Percentiles rank a stretch among this genome's conserved stretches.
Conservation (phyloP, 768 basidiomycete species). For the Podaxis sp. region DNA sequence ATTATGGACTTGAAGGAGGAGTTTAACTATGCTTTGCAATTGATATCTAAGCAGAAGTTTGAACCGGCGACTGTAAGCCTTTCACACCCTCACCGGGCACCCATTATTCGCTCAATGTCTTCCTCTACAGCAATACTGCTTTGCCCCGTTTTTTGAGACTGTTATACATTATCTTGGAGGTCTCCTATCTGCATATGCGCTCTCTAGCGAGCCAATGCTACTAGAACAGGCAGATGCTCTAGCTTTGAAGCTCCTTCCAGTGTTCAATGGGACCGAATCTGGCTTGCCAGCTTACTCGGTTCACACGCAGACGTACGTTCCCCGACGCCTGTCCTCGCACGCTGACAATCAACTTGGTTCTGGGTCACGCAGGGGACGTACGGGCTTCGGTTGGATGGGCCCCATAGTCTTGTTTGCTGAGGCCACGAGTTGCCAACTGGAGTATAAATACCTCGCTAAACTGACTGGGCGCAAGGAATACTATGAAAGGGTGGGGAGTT, state of each 20-base stretch:
- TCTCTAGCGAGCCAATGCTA: slow-evolving; percentile 60
- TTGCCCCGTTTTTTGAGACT: slow-evolving; percentile 70
- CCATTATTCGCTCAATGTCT: background rate
- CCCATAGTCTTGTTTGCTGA: slow-evolving; percentile 35
- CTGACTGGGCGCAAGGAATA: slow-evolving; percentile 60
- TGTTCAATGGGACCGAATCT: slow-evolving; percentile 54
- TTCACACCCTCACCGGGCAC: background rate
- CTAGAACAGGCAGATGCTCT: slow-evolving; percentile 69
- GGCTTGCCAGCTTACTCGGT: slow-evolving; percentile 68
- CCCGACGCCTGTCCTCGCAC: background rate
- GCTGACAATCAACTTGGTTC: background rate
- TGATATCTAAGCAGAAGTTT: slow-evolving; percentile 48
- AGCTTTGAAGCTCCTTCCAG: slow-evolving; percentile 59
- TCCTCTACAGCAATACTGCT: slow-evolving; percentile 21
- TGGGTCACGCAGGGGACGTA: background rate
- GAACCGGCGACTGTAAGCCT: slow-evolving; percentile 29
- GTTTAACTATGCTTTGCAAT: slow-evolving; percentile 57
- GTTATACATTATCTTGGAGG: slow-evolving; percentile 79
- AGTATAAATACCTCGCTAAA: slow-evolving; percentile 74
- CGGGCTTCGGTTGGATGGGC: background rate
- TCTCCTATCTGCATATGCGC: slow-evolving; percentile 72
- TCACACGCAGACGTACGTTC: slow-evolving; percentile 48
- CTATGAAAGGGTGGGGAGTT: slow-evolving; percentile 31
- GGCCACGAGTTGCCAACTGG: slow-evolving; percentile 60
- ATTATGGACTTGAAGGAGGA: slow-evolving; percentile 76